These are phyloP conservation scores for Xylaria nigripes DNA, from an alignment of 495 filamentous ascomycete genomes.

Conservation along the genomic window DNA sequence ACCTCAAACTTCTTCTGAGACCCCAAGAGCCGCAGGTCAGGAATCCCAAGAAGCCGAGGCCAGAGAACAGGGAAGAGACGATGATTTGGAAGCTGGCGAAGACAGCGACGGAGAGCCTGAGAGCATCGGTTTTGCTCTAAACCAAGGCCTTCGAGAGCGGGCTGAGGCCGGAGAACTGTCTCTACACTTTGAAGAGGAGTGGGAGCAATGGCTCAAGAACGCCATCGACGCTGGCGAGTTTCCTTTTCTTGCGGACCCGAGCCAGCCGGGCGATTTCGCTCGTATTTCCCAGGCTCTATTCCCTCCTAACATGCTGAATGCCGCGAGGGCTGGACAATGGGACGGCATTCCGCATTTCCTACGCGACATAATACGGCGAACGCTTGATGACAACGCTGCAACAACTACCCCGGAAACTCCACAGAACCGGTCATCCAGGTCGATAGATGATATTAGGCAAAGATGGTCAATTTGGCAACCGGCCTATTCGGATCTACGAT, in stretches of 20 bases:
- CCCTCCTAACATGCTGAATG: constrained; percentile 34
- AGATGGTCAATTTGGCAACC: constrained; percentile 11
- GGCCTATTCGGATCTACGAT: constrained; percentile 21
- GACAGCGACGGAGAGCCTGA: constrained; percentile 60
- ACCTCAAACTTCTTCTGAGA: constrained; percentile 29
- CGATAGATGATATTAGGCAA: background rate
- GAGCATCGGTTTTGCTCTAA: constrained; percentile 65
- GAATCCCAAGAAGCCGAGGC: constrained; percentile 32
- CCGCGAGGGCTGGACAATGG: constrained; percentile 44
- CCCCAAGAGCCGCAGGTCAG: constrained; percentile 23
- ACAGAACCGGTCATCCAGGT: background rate
- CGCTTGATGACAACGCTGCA: constrained; percentile 17
- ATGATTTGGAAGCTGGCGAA: constrained; percentile 40
- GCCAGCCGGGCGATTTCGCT: constrained; percentile 21
- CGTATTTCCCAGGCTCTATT: constrained; percentile 34
- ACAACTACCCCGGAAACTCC: background rate
- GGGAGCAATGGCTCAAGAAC: constrained; percentile 82
- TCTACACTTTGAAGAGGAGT: constrained; percentile 65
- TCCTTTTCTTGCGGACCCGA: constrained; percentile 35
- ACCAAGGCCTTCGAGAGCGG: constrained; percentile 62
- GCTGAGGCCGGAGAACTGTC: constrained; percentile 55
- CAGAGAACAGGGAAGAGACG: constrained; percentile 48
- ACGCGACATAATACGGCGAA: constrained; percentile 37
- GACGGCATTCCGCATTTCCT: constrained; percentile 43
- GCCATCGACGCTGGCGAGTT: constrained; percentile 55